Base-by-base conservation (phyloP, 1,284 basidiomycete species). In the Sparassis latifolia region DNA sequence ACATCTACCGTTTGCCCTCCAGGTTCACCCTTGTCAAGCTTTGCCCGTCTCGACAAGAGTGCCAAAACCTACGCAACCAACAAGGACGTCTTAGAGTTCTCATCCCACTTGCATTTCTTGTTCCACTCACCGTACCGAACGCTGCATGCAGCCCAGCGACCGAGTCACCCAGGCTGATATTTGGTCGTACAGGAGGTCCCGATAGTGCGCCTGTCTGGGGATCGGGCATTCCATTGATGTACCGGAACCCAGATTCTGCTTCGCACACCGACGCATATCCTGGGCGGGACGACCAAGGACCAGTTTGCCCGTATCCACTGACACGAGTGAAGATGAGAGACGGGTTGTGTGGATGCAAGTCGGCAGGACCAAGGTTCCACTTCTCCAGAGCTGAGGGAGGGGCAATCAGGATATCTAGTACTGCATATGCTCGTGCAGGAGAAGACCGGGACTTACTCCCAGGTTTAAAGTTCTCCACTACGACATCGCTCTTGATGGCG, bases 201-300 rank as follows among this genome's bases (percentile, higher is more conserved):
- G 69, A 69, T 30, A 84, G 65, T 37, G 68, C 69, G 27, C 78
- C 78, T 0, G 76, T 77, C 52, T 73, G 66, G 0, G 71, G 63
- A 61, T 85, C 78, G 1, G 77, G 76, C 47, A 77, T 75, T 1
- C 84, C 84, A 50, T 86, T 86, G 62, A 86, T 84, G 60, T 79
- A 84, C 3, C 84, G 73, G 61, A 86, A 86, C 1, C 84, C 83
- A 2, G 83, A 80, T 57, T 86, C 82, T 2, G 82, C 84, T 67
- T 86, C 84, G 58, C 84, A 86, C 2, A 86, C 83, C 1, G 83
- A 82, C 2, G 84, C 84, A 54, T 83, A 86, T 27, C 84, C 83
- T 3, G 82, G 82, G 20, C 80, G 74, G 12, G 76, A 73, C 0
- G 81, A 73, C 84, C 84, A 86, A 33, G 84, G 83, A 2, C 84